phyloP scores from a whole-genome alignment of 495 filamentous ascomycete species.

The Neurospora pannonica region DNA sequence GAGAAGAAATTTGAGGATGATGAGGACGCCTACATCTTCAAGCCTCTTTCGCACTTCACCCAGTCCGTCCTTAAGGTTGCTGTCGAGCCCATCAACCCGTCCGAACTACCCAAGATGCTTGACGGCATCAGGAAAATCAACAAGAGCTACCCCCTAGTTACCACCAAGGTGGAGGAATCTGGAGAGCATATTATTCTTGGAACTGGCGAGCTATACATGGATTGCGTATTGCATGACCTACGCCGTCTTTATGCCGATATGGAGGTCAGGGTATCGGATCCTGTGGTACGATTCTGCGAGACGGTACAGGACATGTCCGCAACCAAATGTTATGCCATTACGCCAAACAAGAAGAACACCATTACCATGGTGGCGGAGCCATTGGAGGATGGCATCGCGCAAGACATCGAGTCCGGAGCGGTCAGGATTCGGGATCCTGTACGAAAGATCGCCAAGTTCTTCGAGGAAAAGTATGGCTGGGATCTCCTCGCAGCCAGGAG shows the following conservation, averaged over 20 bases:
- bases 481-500: slow-evolving; percentile 87
- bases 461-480: slow-evolving; percentile 96
- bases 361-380: slow-evolving; percentile 98
- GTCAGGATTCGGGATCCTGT: slow-evolving; percentile 91
- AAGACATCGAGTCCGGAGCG: slow-evolving; percentile 85
- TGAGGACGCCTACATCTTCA: slow-evolving; percentile 91
- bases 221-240: slow-evolving; percentile 93
- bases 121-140: slow-evolving; percentile 94
- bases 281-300: slow-evolving; percentile 94
- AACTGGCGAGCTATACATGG: slow-evolving; percentile 97
- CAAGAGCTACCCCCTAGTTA: slow-evolving; percentile 91
- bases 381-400: slow-evolving; percentile 85
- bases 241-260: slow-evolving; percentile 93
- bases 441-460: slow-evolving; percentile 89
- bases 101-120: slow-evolving; percentile 97
- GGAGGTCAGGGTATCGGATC: slow-evolving; percentile 97
- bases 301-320: slow-evolving; percentile 96
- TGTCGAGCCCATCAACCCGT: slow-evolving; percentile 95
- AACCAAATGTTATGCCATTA: slow-evolving; percentile 95
- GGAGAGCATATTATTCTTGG: slow-evolving; percentile 93
- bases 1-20: slow-evolving; percentile 68
- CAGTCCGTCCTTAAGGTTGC: slow-evolving; percentile 97
- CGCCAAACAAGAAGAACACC: slow-evolving; percentile 98
- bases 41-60: slow-evolving; percentile 86
- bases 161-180: slow-evolving; percentile 97